Base-by-base conservation (phyloP, 2,329 filamentous ascomycete genomes). In the Alternaria infectoria region DNA sequence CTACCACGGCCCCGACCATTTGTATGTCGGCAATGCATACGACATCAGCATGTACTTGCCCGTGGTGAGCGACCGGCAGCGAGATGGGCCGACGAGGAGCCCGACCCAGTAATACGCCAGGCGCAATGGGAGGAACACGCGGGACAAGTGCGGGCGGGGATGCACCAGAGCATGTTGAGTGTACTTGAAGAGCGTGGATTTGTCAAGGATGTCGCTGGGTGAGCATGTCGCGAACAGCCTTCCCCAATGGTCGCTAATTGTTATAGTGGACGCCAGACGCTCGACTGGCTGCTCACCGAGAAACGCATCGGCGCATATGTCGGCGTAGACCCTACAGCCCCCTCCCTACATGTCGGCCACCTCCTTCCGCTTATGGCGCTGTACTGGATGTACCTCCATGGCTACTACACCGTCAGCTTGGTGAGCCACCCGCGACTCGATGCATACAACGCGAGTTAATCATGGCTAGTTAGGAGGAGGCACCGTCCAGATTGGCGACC, bases 341-440 rank as follows among this genome's bases (percentile, higher is more conserved):
- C 88, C 59, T 96, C 92, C 3, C 83, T 96, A 62, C 93, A 96
- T 73, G 84, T 96, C 50, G 93, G 93, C 61, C 92, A 96, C 75
- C 84, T 96, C 6, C 83, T 96, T 13, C 91, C 93, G 21, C 84
- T 95, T 58, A 96, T 96, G 92, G 88, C 91, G 15, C 83, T 95
- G 23, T 93, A 93, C 81, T 95, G 92, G 90, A 87, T 94, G 83
- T 93, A 93, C 81, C 83, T 93, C 68, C 85, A 93, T 75, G 92
- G 93, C 23, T 90, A 90, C 77, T 83, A 87, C 30, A 85, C 90
- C 25, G 83, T 91, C 54, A 89, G 87, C 43, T 82, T 96, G 59
- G 81, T 84, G 62, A 80, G 83, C 61, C 65, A 62, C 56, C 56
- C 62, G 17, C 62, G 50, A 52, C 55, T 30, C 50, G 51, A 54